Base-by-base conservation (phyloP, 192 early-diverging fungal genomes). In the Umbelopsis sp. region DNA sequence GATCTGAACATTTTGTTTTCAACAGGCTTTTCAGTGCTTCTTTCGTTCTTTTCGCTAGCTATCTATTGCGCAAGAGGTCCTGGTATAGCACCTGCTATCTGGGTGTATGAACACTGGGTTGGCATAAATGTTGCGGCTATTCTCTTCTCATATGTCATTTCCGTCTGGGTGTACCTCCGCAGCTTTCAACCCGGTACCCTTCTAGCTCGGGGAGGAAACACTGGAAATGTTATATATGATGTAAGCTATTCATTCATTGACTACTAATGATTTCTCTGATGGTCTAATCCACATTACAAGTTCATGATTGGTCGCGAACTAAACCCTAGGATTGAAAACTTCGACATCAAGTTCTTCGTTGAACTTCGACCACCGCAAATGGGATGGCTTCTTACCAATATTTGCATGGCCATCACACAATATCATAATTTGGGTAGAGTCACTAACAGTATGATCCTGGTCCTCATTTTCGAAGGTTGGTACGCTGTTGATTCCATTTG, bases 231-330 rank as follows among this genome's bases (percentile, higher is more conserved):
- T 16, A 69, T 95, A 21, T 98, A 99, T 79, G 96, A 98, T 70
- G 87, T 86, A 80, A 72, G 81, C 44, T 36, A 26, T 65, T 0
- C 4, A 22, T 29, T 65, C 11, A 12, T 22, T 14, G 22, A 10
- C 25, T 24, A 12, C 16, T 71, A 41, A 44, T 21, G 50, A 29
- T 7, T 16, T 22, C 31, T 47, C 4, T 54, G 8, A 8, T 65
- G 32, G n/a, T n/a, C 11, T 47, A 12, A 44, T 20, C 50, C 44
- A 20, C 6, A 31, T 16, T 41, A n/a, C 34, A 73, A 88, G 82
- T 97, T 94, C 72, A 96, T 94, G 77, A 96, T 99, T 45, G 97
- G 97, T 10, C 87, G 97, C 69, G 97, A 99, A 78, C 84, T 99
- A 68, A 99, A 99, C 80, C 97, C 97, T 59, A 90, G 96, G 41